Base-by-base conservation (phyloP, 495 filamentous ascomycete species). In the Trichoderma parareesei region DNA sequence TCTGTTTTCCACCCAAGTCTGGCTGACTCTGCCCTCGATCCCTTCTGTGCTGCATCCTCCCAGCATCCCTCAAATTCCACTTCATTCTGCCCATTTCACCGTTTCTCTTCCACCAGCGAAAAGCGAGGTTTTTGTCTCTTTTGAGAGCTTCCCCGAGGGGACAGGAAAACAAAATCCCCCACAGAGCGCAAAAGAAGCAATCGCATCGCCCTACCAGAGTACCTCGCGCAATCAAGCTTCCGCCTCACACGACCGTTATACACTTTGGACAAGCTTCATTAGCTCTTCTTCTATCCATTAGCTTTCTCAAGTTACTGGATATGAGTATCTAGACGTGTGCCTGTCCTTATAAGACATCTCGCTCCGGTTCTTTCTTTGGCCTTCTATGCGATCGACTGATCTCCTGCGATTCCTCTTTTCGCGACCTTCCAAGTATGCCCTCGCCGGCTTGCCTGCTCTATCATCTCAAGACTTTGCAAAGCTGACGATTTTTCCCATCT, bases 341-440 rank as follows among this genome's bases (percentile, higher is more conserved):
- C 16, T 37, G 53, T 57, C 53, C 53, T 38, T 27, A 35, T 35
- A 57, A 57, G 53, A 57, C 53, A 57, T n/a, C 18, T 27, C 37
- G 9, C 53, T 38, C 53, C 37, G 53, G 53, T 57, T 57, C 53
- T 57, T 37, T n/a, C 53, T n/a, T 38, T 48, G 38, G 33, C 60
- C 13, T 38, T 60, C 84, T 84, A 97, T 97, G 93, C 93, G 85
- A 87, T 87, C 86, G 77, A 88, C 87, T 81, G 92, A 96, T 77
- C 87, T 97, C 70, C 85, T 97, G 72, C 90, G 91, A 80, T 92
- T 96, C 81, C 85, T 97, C 68, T 96, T 63, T 33, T 44, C 61
- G 33, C 61, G 61, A 44, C 61, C 61, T 63, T 44, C 40, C 41
- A 63, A 63, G 61, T 63, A 44, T n/a, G 61, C 5, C 16, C 0